These are phyloP conservation scores for Tricholoma sp. DNA, from an alignment of 768 basidiomycete species.

Conservation along the genomic window DNA sequence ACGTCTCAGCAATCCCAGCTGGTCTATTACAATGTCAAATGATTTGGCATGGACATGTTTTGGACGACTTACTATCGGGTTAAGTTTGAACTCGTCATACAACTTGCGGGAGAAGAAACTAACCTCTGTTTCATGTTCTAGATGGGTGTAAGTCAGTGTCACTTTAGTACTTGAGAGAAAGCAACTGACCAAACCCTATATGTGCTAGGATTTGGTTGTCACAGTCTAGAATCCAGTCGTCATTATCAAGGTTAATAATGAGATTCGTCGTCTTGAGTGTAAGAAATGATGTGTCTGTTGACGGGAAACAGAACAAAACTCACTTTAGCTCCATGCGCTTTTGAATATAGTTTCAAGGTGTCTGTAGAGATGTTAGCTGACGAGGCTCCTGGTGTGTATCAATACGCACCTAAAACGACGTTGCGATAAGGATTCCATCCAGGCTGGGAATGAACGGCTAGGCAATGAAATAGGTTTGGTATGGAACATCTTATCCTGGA, in stretches of 20 bases:
- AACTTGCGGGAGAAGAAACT: constrained; percentile 80
- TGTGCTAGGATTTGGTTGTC: constrained; percentile 60
- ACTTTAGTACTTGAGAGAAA: background rate
- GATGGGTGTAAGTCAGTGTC: background rate
- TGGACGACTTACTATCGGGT: constrained; percentile 64
- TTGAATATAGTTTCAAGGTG: constrained; percentile 90
- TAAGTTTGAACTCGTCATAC: constrained; percentile 76
- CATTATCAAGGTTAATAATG: constrained; percentile 96
- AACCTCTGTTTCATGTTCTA: constrained; percentile 95
- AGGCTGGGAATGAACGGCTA: constrained; percentile 67
- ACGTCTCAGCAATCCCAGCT: constrained; percentile 37
- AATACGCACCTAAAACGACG: constrained; percentile 53
- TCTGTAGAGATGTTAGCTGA: constrained; percentile 42
- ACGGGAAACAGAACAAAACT: constrained; percentile 5
- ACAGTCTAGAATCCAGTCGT: constrained; percentile 85
- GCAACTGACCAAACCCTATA: constrained; percentile 65
- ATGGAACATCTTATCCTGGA: background rate
- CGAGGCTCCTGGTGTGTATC: background rate
- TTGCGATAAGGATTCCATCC: constrained; percentile 90
- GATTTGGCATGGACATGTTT: background rate
- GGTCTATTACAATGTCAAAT: constrained; percentile 25
- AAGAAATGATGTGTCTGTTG: background rate
- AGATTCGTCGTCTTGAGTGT: constrained; percentile 83
- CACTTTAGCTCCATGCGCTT: constrained; percentile 94
- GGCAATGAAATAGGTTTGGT: constrained; percentile 7